Evolutionary conservation across 108 stramenopile species (phyloP).

Genomic region (Schizochytrium sp.): DNA sequence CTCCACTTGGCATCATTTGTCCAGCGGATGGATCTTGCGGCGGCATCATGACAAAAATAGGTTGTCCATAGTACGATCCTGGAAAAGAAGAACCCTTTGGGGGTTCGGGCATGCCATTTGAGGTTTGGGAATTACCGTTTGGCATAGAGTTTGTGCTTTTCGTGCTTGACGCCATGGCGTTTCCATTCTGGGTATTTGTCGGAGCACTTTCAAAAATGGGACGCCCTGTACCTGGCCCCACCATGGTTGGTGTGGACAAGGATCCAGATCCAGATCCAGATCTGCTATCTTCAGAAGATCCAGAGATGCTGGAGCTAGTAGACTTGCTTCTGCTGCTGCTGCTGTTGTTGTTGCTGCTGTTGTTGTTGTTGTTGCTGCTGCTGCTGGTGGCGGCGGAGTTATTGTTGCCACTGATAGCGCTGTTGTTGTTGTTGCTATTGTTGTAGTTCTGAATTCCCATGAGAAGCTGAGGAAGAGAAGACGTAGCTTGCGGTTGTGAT

Average conservation of each 20-base stretch:
- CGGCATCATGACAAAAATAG: constrained; percentile 3
- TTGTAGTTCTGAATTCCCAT: not conserved
- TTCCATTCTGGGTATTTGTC: not conserved
- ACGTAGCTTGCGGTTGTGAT: not conserved
- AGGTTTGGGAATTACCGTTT: not conserved
- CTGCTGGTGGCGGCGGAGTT: not conserved
- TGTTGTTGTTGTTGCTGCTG: not conserved
- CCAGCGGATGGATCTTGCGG: not conserved
- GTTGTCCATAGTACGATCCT: constrained; percentile 4
- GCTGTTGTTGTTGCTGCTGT: not conserved
- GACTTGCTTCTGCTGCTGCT: not conserved
- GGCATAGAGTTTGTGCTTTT: not conserved
- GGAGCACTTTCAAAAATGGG: not conserved
- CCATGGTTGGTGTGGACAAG: constrained; percentile 6
- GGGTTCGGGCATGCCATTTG: not conserved
- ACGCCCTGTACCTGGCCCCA: not conserved
- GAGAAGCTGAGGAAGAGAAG: no score
- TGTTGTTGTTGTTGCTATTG: not conserved
- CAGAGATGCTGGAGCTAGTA: not conserved
- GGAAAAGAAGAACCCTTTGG: not conserved
- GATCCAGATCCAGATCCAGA: not conserved
- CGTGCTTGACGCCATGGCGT: not conserved
- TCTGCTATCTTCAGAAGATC: not conserved
- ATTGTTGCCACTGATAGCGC: not conserved
- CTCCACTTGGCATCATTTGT: not conserved